A percentile compares a stretch with the other conserved stretches of the same genome.
These are phyloP conservation scores for Globisporangium barbulae DNA, from an alignment of 352 stramenopile genomes.

Conservation along the genomic window DNA sequence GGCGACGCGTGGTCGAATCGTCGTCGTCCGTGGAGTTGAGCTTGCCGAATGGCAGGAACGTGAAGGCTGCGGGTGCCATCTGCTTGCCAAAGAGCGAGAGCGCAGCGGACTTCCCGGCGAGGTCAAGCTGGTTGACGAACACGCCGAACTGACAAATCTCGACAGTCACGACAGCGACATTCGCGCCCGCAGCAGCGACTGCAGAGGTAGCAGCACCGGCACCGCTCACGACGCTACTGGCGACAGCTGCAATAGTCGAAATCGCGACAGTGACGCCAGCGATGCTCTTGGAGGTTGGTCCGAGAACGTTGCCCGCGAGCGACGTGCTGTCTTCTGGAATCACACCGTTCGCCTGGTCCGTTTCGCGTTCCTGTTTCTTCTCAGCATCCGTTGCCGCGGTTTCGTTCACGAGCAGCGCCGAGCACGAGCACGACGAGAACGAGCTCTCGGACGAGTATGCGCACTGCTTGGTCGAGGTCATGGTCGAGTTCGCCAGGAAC, in stretches of 20 bases:
- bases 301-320: constrained; percentile 51
- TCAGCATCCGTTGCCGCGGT: constrained; percentile 37
- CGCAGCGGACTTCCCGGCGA: constrained; percentile 68
- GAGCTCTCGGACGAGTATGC: constrained; percentile 57
- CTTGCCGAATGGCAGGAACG: constrained; percentile 74
- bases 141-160: constrained; percentile 82
- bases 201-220: constrained; percentile 42
- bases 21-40: constrained; percentile 27
- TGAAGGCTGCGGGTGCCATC: constrained; percentile 73
- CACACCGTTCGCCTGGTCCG: constrained; percentile 38
- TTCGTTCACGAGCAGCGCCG: constrained; percentile 41
- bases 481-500: constrained; percentile 59
- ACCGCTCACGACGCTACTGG: constrained; percentile 46
- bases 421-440: constrained; percentile 69
- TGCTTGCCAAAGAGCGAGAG: constrained; percentile 68
- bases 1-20: constrained; percentile 6
- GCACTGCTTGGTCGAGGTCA: constrained; percentile 59
- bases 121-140: constrained; percentile 71
- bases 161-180: constrained; percentile 67
- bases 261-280: constrained; percentile 67
- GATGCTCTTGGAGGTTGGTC: constrained; percentile 63
- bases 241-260: constrained; percentile 67
- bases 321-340: constrained; percentile 70
- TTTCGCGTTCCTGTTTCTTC: constrained; percentile 60
- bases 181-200: constrained; percentile 48